Evolutionary conservation across 768 basidiomycete genomes (phyloP).

Genomic region (Lactifluus piperatus): DNA sequence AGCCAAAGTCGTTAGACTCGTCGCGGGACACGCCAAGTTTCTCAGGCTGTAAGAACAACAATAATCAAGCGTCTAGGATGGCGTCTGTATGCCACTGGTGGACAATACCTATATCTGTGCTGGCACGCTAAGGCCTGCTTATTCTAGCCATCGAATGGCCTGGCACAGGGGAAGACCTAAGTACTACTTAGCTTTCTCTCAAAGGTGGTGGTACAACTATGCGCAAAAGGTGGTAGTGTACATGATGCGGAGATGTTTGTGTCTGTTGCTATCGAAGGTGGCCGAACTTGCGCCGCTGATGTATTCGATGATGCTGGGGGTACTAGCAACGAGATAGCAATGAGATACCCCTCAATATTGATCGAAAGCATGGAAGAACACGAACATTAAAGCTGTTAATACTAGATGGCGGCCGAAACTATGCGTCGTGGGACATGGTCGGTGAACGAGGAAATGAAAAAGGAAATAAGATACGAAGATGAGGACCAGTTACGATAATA

Average conservation of each 20-base stretch:
- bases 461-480: not conserved
- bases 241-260: not conserved
- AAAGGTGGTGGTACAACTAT: not conserved
- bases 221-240: not conserved
- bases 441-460: not conserved
- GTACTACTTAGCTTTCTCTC: not conserved
- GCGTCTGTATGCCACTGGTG: not conserved
- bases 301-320: not conserved
- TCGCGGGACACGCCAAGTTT: not conserved
- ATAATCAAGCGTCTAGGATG: not conserved
- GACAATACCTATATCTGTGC: not conserved
- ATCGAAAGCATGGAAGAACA: constrained; percentile 1
- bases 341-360: not conserved
- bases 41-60: not conserved
- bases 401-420: not conserved
- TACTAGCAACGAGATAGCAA: constrained; percentile 1
- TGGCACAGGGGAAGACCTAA: not conserved
- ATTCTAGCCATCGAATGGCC: not conserved
- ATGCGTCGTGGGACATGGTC: not conserved
- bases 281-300: constrained; percentile 1
- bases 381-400: constrained; percentile 9
- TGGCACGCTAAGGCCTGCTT: not conserved
- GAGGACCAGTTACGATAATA: not conserved
- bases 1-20: not conserved
- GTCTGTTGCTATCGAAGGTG: not conserved